phyloP scores from a whole-genome alignment of 192 early-diverging fungal genomes.

The Lunasporangiospora selenospora region DNA sequence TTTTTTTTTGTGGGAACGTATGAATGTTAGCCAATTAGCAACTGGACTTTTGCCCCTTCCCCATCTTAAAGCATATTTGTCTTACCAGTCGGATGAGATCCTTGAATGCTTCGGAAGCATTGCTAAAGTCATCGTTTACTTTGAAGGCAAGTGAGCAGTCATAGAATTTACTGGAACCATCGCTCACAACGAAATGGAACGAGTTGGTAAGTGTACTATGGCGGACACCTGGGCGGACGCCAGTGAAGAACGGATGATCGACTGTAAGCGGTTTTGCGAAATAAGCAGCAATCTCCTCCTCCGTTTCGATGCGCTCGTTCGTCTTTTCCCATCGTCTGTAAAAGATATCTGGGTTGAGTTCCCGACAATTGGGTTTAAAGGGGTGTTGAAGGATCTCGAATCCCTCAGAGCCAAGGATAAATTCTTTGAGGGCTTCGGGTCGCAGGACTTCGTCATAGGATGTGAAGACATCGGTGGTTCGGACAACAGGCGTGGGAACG shows the following conservation, averaged over 20 bases:
- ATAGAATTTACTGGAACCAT: constrained; percentile 5
- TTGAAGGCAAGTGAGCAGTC: constrained; percentile 19
- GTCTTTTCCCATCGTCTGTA: constrained; percentile 43
- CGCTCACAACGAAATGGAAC: constrained; percentile 27
- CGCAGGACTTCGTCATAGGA: not conserved
- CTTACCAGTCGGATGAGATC: constrained; percentile 22
- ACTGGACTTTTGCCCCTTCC: too few relatives aligned
- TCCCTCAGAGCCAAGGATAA: constrained; percentile 2
- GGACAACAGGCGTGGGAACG: constrained; percentile 19
- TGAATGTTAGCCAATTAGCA: too few relatives aligned
- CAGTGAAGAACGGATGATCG: constrained; percentile 32
- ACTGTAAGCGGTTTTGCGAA: constrained; percentile 9
- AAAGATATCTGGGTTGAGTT: too few relatives aligned
- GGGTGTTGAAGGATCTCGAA: constrained; percentile 29
- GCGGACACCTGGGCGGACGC: constrained; percentile 2
- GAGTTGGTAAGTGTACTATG: constrained; percentile 17
- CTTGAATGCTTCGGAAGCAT: constrained; percentile 1
- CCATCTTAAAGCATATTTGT: too few relatives aligned
- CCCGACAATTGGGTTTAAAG: constrained; percentile 7
- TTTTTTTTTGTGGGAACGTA: too few relatives aligned
- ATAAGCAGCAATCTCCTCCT: not conserved
- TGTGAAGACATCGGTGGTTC: constrained; percentile 15
- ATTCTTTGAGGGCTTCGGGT: not conserved
- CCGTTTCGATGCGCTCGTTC: not conserved
- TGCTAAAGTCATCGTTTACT: constrained; percentile 23